Conservation (phyloP, 805 yeast species). For the Nakazawaea pomicola region DNA sequence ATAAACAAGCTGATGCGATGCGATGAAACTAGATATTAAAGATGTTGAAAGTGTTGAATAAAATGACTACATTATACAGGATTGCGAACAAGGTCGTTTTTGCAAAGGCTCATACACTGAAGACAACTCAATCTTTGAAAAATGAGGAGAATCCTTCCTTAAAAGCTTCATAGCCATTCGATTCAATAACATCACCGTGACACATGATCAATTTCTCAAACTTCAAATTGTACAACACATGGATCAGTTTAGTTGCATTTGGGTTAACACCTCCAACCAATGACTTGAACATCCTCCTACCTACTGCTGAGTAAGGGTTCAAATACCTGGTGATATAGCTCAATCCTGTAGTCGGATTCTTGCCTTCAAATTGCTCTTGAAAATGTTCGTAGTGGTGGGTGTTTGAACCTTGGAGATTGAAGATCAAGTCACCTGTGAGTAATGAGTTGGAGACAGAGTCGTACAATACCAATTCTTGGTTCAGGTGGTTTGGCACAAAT, state of each 20-base stretch:
- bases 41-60: too few relatives aligned
- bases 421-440: conserved; percentile 55
- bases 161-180: conserved; percentile 25
- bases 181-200: conserved; percentile 55
- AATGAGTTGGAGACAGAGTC: conserved; percentile 43
- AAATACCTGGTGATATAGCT: conserved; percentile 31
- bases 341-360: conserved; percentile 42
- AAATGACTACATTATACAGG: too few relatives aligned
- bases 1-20: too few relatives aligned
- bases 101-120: too few relatives aligned
- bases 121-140: background rate
- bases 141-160: conserved; percentile 9
- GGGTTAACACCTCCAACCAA: conserved; percentile 17
- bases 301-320: conserved; percentile 36
- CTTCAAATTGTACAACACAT: conserved; percentile 34
- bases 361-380: conserved; percentile 40
- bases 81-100: too few relatives aligned
- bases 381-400: conserved; percentile 21
- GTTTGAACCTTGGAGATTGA: conserved; percentile 47
- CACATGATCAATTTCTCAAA: conserved; percentile 48
- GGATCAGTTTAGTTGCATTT: conserved; percentile 21
- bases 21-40: background rate
- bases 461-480: conserved; percentile 52
- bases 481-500: conserved; percentile 51
- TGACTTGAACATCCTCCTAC: conserved; percentile 24